phyloP scores from a whole-genome alignment of 345 rosid genomes.

The Odontarrhena argentea region DNA sequence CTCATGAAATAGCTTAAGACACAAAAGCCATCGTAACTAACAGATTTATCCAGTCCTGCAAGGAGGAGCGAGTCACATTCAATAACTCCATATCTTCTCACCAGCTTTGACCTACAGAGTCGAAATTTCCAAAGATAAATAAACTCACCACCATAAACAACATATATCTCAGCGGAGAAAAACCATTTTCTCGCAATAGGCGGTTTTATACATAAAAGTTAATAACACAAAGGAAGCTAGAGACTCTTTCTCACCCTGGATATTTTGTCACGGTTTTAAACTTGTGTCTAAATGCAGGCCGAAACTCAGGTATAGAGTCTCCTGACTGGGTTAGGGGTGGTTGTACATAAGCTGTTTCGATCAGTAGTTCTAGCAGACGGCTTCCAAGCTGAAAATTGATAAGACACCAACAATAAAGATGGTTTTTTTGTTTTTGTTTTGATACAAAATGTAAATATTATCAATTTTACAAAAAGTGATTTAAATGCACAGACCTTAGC shows the following conservation, averaged over 20 bases:
- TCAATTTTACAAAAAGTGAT: slow-evolving; percentile 8
- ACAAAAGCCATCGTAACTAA: slow-evolving; percentile 50
- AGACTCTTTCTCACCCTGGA: slow-evolving; percentile 56
- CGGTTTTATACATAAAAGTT: not conserved
- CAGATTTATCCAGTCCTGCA: slow-evolving; percentile 75
- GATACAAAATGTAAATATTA: not conserved
- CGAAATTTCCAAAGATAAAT: slow-evolving; percentile 9
- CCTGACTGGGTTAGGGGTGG: slow-evolving; percentile 70
- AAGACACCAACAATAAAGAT: slow-evolving; percentile 22
- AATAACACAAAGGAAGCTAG: not conserved
- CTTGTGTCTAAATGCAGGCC: slow-evolving; percentile 89
- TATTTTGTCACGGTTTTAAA: slow-evolving; percentile 56
- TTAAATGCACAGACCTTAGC: slow-evolving; percentile 66
- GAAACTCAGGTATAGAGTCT: slow-evolving; percentile 75
- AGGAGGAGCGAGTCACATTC: slow-evolving; percentile 84
- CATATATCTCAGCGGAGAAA: not conserved
- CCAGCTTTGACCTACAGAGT: slow-evolving; percentile 59
- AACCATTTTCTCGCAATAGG: not conserved
- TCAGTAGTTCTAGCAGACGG: slow-evolving; percentile 77
- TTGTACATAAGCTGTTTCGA: slow-evolving; percentile 84
- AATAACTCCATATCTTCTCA: slow-evolving; percentile 77
- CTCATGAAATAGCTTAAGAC: slow-evolving; percentile 19
- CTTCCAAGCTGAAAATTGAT: slow-evolving; percentile 72
- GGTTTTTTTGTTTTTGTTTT: not conserved
- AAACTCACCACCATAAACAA: not conserved